Percentiles rank a stretch among this genome's conserved stretches.
Evolutionary conservation across 306 rosid species (phyloP).

Genomic region (Pachyrhizus erosus): DNA sequence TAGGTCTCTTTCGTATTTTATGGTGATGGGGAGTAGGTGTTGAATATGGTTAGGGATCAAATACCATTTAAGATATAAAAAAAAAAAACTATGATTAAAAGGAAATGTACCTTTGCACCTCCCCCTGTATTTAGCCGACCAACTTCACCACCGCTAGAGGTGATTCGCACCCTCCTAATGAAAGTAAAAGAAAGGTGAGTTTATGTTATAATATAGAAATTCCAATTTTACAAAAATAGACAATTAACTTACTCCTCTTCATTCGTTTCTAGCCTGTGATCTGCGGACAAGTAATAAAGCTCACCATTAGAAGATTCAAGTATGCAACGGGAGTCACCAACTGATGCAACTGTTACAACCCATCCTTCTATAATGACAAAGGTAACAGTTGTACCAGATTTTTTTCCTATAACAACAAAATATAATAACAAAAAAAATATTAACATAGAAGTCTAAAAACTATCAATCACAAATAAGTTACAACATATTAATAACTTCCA

Average conservation of each 20-base stretch:
- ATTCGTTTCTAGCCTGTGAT: conserved; percentile 90
- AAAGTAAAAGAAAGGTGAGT: conserved; percentile 37
- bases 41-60: conserved; percentile 2
- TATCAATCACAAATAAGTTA: conserved; percentile 6
- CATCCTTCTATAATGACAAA: conserved; percentile 97
- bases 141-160: conserved; percentile 96
- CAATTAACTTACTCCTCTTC: conserved; percentile 90
- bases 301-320: conserved; percentile 95
- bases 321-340: conserved; percentile 96
- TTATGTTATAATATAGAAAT: conserved; percentile 23
- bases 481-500: background rate
- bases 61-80: conserved; percentile 7
- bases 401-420: conserved; percentile 62
- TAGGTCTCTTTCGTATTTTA: background rate
- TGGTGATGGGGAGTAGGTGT: background rate
- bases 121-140: conserved; percentile 99
- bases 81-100: conserved; percentile 26
- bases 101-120: conserved; percentile 84
- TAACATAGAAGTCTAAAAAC: conserved; percentile 4
- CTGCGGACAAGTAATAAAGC: conserved; percentile 90
- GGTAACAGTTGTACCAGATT: conserved; percentile 97
- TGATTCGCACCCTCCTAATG: conserved; percentile 85
- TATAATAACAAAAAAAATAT: background rate
- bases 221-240: background rate
- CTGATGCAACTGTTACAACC: conserved; percentile 97